Evolutionary conservation across 441 rosid genomes (phyloP), one percentile per base, ranked within the genome.

Genomic region (Populus hybrid): DNA sequence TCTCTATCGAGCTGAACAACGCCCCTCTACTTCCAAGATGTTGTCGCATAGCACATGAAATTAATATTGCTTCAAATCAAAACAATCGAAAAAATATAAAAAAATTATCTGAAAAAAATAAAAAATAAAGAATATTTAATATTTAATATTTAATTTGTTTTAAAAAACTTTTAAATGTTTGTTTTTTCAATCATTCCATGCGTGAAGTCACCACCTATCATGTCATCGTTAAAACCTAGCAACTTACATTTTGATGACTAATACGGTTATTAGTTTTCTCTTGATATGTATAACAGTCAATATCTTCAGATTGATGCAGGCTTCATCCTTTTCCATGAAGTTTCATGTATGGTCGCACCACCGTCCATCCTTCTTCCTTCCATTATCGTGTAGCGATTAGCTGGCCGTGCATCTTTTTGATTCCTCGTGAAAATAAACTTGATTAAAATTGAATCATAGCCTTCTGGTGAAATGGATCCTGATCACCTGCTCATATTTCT

Each of bases 301-400:
- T 38, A 71, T 7, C 21, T 70, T 61, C 12, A 5, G n/a, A 35
- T 32, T 21, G 11, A 75, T 67, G 50, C 26, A 69, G 0, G 11
- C 3, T 50, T 72, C 16, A 38, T 65, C 61, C 70, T 28, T 65
- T 66, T 14, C 19, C 50, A 16, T 18, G 38, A 74, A 74, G 30
- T 40, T 19, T 40, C 64, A 38, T 65, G 36, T 18, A 18, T 53
- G 16, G 14, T 42, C 50, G 16, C 3, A 46, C 9, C 24, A n/a
- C 10, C 19, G 16, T 6, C 1, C 9, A 32, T 24, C 21, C 3
- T 32, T 53, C 19, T 72, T 46, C 30, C 24, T 90, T 14, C 76
- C 88, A 12, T 88, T 85, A 9, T 82, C 91, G 50, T 14, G 24
- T 79, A 19, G 74, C 34, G 67, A 69, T 57, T 19, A 24, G 12